Evolutionary conservation across 768 basidiomycete species (phyloP), one percentile per base, ranked within the genome.

Genomic region (Glaciozyma martinii): DNA sequence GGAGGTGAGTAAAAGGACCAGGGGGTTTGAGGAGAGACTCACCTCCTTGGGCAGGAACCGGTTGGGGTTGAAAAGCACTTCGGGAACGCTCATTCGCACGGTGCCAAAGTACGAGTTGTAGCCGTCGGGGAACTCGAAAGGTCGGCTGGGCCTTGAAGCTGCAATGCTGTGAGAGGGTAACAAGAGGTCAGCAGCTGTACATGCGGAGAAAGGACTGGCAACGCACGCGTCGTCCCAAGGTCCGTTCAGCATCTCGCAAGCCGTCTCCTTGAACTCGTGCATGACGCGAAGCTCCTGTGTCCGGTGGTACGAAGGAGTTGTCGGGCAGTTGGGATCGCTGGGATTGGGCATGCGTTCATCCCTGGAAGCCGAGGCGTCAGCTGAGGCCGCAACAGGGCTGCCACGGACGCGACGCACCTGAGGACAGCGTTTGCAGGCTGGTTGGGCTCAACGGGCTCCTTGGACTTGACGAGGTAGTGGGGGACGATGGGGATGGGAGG

Each of bases 121-220:
- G 1, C 95, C 95, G 42, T 89, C 90, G 0, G 95, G 90, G 79
- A 99, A 97, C 78, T 99, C 95, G 78, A 94, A 98, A 27, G 75
- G 68, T 40, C 74, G 61, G 5, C 68, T 68, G 83, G 86, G 68
- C 82, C 82, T 47, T 80, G 75, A 9, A 82, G 82, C 47, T 84
- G 82, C 60, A 80, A 76, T 18, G 80, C 78, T 52, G 85, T n/a
- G 64, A 54, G 62, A 30, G 3, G 23, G 60, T 3, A 6, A 7
- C 46, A 47, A 19, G 43, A 6, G 15, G 37, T 40, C 37, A 40
- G 37, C 10, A 40, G 37, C 7, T n/a, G n/a, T 21, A 18, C 21
- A 16, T 18, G 19, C 16, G 55, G 10, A 21, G 33, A n/a, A 56
- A 23, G 37, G 32, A 54, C 29, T 12, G n/a, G n/a, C 30, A 30